Percentiles rank a stretch among this genome's conserved stretches.
Evolutionary conservation across 768 basidiomycete species (phyloP).

Genomic region (Ephemerocybe angulata): DNA sequence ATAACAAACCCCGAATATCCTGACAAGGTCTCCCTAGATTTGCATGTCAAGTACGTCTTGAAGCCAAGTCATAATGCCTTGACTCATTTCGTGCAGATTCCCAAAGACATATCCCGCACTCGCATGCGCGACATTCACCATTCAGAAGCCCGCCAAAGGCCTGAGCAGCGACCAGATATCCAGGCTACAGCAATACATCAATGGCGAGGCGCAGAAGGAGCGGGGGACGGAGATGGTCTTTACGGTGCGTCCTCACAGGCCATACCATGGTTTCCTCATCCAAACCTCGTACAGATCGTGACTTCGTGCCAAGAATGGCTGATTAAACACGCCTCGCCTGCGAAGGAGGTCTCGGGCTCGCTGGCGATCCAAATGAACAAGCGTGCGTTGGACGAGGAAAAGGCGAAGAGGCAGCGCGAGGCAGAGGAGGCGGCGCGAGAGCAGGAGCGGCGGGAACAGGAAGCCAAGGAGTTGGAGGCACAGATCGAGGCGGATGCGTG

Average conservation of each 20-base stretch:
- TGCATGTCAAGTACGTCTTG: constrained; percentile 63
- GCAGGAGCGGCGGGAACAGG: constrained; percentile 46
- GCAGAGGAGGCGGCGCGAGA: constrained; percentile 52
- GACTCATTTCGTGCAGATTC: constrained; percentile 42
- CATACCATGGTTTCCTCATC: too few species aligned
- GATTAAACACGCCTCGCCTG: constrained; percentile 49
- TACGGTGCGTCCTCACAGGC: constrained; percentile 63
- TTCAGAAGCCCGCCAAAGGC: constrained; percentile 64
- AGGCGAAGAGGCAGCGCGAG: constrained; percentile 52
- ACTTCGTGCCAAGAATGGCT: constrained; percentile 73
- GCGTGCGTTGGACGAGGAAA: constrained; percentile 67
- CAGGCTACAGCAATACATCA: constrained; percentile 56
- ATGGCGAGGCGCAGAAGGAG: constrained; percentile 59
- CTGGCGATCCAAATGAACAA: constrained; percentile 76
- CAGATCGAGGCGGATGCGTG: constrained; percentile 66
- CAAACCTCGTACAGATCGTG: constrained; percentile 45
- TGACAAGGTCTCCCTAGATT: constrained; percentile 56
- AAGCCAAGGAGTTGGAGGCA: constrained; percentile 58
- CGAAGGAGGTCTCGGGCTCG: constrained; percentile 56
- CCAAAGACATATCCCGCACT: constrained; percentile 80
- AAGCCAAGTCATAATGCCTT: too few species aligned
- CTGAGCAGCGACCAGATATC: constrained; percentile 53
- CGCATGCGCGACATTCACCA: constrained; percentile 62
- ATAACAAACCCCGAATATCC: constrained; percentile 65
- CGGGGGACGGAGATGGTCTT: constrained; percentile 78